Evolutionary conservation across 2,329 filamentous ascomycete species (phyloP), one percentile per base, ranked within the genome.

Genomic region (Penicillium sp.): DNA sequence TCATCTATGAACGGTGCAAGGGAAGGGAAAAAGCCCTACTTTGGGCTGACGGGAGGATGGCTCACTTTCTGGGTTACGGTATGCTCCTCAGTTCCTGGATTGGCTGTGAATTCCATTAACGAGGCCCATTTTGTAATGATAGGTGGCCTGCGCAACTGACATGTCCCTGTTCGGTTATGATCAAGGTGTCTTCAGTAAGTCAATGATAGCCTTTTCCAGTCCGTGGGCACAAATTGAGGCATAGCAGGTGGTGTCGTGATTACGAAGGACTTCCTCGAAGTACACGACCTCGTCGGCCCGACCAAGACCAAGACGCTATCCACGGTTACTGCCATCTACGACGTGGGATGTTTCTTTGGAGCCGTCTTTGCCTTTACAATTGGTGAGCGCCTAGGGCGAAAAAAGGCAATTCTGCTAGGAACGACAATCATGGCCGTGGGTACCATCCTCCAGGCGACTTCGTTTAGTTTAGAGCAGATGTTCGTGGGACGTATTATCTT

Each of bases 341-440:
- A 82, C 55, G 70, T 83, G 33, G 80, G 80, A 13, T 82, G 79
- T 58, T 81, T 83, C 59, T 65, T 81, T 43, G 81, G 81, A 18
- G 79, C 73, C 12, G 55, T 73, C 1, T 69, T 75, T 25, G 75
- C 81, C 46, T 64, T 61, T 28, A 56, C 46, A 13, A 59, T 77
- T 25, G 77, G 77, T 6, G 76, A 79, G 27, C 49, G 24, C 35
- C 62, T 78, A 0, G 77, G 78, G 1, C 64, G 78, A 6, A 76
- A 74, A 54, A 74, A 72, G 32, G 68, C 68, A 5, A 67, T 79
- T 32, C 51, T 78, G 3, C 42, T 75, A 0, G 76, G 75, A 1
- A 75, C 74, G 0, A 70, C 69, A 0, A 71, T 79, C 49, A 78
- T 79, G 72, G 66, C 65, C 25, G 61, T 76, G 40, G 76, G 76